Evolutionary conservation across 208 protist genomes (phyloP).

Genomic region (Crithidia bombi): DNA sequence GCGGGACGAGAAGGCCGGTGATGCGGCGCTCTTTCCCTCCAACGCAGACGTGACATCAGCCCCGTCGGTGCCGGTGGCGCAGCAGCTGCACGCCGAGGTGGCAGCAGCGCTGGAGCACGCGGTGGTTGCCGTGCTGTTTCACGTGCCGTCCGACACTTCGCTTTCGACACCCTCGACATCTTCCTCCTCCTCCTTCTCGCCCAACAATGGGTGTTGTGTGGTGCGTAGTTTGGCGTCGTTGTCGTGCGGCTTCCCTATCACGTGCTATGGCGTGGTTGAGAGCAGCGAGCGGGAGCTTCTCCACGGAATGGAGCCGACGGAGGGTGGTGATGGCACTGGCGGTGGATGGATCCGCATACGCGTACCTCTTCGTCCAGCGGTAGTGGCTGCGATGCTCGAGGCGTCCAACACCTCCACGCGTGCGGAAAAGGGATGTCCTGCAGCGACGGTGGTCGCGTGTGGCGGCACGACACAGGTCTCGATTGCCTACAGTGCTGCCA

Average conservation of each 20-base stretch:
- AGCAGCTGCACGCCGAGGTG: slow-evolving; percentile 40
- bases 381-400: slow-evolving; percentile 36
- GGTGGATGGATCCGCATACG: slow-evolving; percentile 50
- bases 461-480: slow-evolving; percentile 38
- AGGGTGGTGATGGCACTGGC: neutral
- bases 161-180: neutral
- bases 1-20: slow-evolving; percentile 37
- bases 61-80: neutral
- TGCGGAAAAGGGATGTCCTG: neutral
- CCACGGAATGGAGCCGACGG: slow-evolving; percentile 1
- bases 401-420: neutral
- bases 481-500: slow-evolving; percentile 55
- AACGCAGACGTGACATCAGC: neutral
- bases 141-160: neutral
- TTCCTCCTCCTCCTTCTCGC: neutral
- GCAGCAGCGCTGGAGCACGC: slow-evolving; percentile 69
- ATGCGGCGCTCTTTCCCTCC: slow-evolving; percentile 9
- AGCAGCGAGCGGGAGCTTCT: slow-evolving; percentile 66
- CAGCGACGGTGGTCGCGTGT: neutral
- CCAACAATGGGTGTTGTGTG: neutral
- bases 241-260: slow-evolving; percentile 61
- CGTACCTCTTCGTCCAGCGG: slow-evolving; percentile 49
- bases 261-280: slow-evolving; percentile 84
- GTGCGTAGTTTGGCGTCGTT: slow-evolving; percentile 50
- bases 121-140: slow-evolving; percentile 76